Evolutionary conservation across 2,329 filamentous ascomycete genomes (phyloP), one percentile per base, ranked within the genome.

Genomic region (Rutstroemia sp.): DNA sequence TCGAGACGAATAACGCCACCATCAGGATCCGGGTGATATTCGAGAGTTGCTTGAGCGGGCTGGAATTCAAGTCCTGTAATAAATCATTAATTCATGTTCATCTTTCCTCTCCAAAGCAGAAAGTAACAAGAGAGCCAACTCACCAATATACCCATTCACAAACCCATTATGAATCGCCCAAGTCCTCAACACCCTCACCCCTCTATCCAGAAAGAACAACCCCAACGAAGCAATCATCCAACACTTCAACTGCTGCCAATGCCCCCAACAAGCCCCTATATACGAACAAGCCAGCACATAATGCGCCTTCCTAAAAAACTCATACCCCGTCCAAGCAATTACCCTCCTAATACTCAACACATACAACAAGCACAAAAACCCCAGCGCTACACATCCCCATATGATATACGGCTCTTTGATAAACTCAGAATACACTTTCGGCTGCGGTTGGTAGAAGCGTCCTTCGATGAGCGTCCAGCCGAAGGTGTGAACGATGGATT

Each of bases 231-330:
- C 53, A 19, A 55, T 55, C 53, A 55, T 76, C 73, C 86, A 90
- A 67, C 83, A 88, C 48, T 79, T 76, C 4, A 91, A 73, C 51
- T 83, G 73, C 51, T 76, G 69, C 88, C 87, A 92, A 67, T 92
- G 88, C 1, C 79, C 87, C 79, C 86, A 89, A 69, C 86, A 86
- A 3, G 86, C 86, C 4, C 85, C 88, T 12, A 91, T 80, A 69
- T 89, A 92, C 4, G 90, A 69, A 73, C 87, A 82, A 10, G 87
- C 88, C 2, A 90, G 73, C 12, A 89, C 74, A 63, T 89, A 89
- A 45, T 55, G 53, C 67, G 80, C 73, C 67, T 89, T 89, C 59
- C 86, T 79, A 75, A 91, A 91, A 70, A 87, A 83, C 64, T 91
- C 88, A 69, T 92, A 89, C 2, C 88, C 88, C 0, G 85, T 89